These are phyloP conservation scores for Apiospora marii DNA, from an alignment of 2,329 filamentous ascomycete species.

Conservation along the genomic window DNA sequence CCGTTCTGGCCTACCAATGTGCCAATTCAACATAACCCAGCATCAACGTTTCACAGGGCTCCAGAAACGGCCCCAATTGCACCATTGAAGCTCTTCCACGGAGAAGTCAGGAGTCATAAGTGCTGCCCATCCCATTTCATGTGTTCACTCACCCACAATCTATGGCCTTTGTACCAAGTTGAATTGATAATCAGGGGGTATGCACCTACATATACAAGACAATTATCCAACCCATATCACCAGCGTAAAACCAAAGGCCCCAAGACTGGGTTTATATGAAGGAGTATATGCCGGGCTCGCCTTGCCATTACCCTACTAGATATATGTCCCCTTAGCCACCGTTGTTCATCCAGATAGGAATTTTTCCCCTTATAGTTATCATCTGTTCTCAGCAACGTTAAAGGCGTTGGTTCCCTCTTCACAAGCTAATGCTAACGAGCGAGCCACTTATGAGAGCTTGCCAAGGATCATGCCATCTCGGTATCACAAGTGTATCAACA, in stretches of 20 bases:
- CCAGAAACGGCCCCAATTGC: background rate
- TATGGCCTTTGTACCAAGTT: background rate
- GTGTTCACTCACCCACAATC: background rate
- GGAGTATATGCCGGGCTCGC: background rate
- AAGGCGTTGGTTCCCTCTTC: background rate
- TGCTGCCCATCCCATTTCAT: background rate
- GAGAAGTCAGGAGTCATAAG: background rate
- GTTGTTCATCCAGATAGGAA: background rate
- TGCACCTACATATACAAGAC: background rate
- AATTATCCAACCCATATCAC: background rate
- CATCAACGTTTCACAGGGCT: slow-evolving; percentile 8
- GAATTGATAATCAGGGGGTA: background rate
- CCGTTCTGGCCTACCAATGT: background rate
- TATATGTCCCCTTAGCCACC: background rate
- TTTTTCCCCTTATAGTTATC: background rate
- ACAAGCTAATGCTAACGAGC: background rate
- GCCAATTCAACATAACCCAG: slow-evolving; percentile 4
- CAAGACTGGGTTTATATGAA: background rate
- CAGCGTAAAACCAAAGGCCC: background rate
- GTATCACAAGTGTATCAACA: slow-evolving; percentile 15
- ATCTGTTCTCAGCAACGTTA: background rate
- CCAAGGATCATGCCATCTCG: background rate
- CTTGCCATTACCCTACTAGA: background rate
- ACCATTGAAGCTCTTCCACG: background rate
- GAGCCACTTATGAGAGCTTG: background rate